phyloP scores from a whole-genome alignment of 2,329 filamentous ascomycete species.

The Colletotrichum lini region DNA sequence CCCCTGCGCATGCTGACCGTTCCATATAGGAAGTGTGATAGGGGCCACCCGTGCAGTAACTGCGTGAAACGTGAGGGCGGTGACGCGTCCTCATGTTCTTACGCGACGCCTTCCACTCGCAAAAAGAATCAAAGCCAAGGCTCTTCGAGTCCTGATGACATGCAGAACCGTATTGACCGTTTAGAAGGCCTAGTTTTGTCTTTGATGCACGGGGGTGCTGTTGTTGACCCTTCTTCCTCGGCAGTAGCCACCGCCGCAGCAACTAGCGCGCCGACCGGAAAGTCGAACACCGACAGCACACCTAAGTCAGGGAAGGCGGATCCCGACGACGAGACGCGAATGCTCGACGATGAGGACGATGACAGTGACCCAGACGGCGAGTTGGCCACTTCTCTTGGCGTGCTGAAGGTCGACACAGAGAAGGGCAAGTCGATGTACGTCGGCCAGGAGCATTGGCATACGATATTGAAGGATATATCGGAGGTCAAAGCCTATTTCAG shows the following conservation, averaged over 20 bases:
- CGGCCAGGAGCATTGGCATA: constrained; percentile 87
- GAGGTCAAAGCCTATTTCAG: constrained; percentile 95
- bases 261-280: constrained; percentile 43
- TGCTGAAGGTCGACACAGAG: constrained; percentile 84
- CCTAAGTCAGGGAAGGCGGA: constrained; percentile 64
- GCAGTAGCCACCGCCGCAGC: constrained; percentile 49
- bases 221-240: constrained; percentile 59
- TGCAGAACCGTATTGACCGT: constrained; percentile 98
- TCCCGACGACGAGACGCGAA: constrained; percentile 65
- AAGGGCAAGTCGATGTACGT: constrained; percentile 86
- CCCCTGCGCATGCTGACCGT: constrained; percentile 20
- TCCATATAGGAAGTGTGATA: constrained; percentile 89
- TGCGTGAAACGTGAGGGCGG: constrained; percentile 91
- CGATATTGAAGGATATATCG: constrained; percentile 84
- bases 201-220: constrained; percentile 88
- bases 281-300: constrained; percentile 59
- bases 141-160: constrained; percentile 84
- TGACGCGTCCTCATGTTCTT: constrained; percentile 85
- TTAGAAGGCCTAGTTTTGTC: constrained; percentile 93
- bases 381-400: constrained; percentile 80
- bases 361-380: constrained; percentile 80
- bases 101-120: constrained; percentile 78
- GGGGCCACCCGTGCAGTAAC: constrained; percentile 92
- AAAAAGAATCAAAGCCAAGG: constrained; percentile 81
- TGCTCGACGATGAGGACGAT: constrained; percentile 67